Base-by-base conservation (phyloP, 2,329 filamentous ascomycete species). In the Penicillium sp. region DNA sequence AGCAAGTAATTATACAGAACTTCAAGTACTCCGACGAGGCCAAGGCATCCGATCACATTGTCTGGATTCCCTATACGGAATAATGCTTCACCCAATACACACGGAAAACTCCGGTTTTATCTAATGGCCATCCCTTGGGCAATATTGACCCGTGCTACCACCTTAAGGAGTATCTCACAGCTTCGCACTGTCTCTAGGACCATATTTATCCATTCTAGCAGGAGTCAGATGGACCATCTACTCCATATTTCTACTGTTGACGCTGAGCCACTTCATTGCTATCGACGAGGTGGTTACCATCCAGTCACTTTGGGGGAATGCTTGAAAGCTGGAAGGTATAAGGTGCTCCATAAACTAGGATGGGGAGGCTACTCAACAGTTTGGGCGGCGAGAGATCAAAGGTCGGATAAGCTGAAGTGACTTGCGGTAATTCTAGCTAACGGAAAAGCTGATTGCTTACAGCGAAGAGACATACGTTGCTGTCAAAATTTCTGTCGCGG, bases 281-380 rank as follows among this genome's bases (percentile, higher is more conserved):
- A 73, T 43, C 35, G 54, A 50, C 48, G 52, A 31, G 71, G 70
- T 11, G 73, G 63, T 12, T 74, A 70, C 53, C 69, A 76, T 53
- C 70, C 72, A 31, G 59, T 74, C 16, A 50, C 51, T 1, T 59
- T 76, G 0, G 72, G 67, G 16, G 65, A 72, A 50, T 49, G 16
- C 31, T 33, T 31, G 3, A 31, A 31, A 31, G 30, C 2, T 11
- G 26, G 40, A 16, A 66, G 70, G 47, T 77, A 75, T 56, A 68
- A 65, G 52, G 59, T 77, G 25, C 41, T 73, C 5, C 70, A 73
- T 56, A 77, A 76, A 59, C 43, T 76, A 38, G 73, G 71, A 19
- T 68, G 61, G 60, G 73, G 72, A 51, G 67, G 67, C 1, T 72
- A 66, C 55, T 70, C 72, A 6, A 74, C 70, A 10, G 69, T 74